These are phyloP conservation scores for Yamadazyma tumulicola DNA, from an alignment of 805 yeast species.

Conservation along the genomic window DNA sequence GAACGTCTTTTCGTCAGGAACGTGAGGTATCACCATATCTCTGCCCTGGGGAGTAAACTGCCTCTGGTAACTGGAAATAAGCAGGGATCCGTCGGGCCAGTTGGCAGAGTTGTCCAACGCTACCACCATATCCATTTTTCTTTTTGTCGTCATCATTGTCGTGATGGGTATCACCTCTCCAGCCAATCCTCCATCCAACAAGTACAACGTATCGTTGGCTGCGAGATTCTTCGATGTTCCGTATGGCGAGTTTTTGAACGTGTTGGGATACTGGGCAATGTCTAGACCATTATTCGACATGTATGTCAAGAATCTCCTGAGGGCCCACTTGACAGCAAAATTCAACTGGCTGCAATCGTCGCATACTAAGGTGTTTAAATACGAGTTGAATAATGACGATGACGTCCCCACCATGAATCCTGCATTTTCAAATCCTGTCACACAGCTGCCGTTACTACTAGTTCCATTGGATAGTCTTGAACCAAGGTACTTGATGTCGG, in stretches of 20 bases:
- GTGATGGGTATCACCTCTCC: slow-evolving; percentile 36
- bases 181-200: slow-evolving; percentile 40
- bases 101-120: slow-evolving; percentile 31
- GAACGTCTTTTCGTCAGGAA: slow-evolving; percentile 34
- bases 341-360: slow-evolving; percentile 25
- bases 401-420: slow-evolving; percentile 39
- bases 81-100: slow-evolving; percentile 35
- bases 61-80: slow-evolving; percentile 30
- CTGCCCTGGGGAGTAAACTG: slow-evolving; percentile 32
- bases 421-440: slow-evolving; percentile 37
- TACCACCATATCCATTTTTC: slow-evolving; percentile 34
- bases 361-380: slow-evolving; percentile 32
- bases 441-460: slow-evolving; percentile 23
- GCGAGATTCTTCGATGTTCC: slow-evolving; percentile 17
- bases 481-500: slow-evolving; percentile 36
- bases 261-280: slow-evolving; percentile 36
- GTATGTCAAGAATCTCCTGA: slow-evolving; percentile 20
- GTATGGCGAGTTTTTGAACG: slow-evolving; percentile 29
- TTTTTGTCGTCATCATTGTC: slow-evolving; percentile 28
- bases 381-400: slow-evolving; percentile 36
- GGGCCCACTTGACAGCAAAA: slow-evolving; percentile 21
- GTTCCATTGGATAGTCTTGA: slow-evolving; percentile 29
- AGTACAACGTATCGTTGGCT: slow-evolving; percentile 26
- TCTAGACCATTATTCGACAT: slow-evolving; percentile 26
- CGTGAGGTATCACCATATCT: slow-evolving; percentile 32